Evolutionary conservation across 306 rosid genomes (phyloP).

Genomic region (Castanea sativa): DNA sequence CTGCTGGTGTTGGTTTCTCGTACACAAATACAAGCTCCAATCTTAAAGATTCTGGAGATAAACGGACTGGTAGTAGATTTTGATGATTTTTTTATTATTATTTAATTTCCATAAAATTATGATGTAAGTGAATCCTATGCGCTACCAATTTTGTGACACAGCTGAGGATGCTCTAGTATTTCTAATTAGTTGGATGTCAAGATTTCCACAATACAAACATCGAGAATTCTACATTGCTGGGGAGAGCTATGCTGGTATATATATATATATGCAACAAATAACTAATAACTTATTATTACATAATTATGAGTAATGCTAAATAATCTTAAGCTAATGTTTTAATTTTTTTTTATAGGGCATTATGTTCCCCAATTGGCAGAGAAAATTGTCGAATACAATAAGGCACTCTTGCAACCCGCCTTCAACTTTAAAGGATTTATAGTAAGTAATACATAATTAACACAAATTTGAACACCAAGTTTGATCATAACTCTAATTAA

Average conservation of each 20-base stretch:
- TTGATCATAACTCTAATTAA: neutral
- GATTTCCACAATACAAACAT: slow-evolving; percentile 69
- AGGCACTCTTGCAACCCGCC: slow-evolving; percentile 41
- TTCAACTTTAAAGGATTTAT: slow-evolving; percentile 71
- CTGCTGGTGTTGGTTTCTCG: slow-evolving; percentile 93
- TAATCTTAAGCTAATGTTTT: neutral
- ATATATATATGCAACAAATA: neutral
- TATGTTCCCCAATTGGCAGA: slow-evolving; percentile 84
- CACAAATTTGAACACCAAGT: neutral
- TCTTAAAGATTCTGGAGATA: slow-evolving; percentile 68
- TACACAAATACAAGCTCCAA: slow-evolving; percentile 76
- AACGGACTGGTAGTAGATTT: slow-evolving; percentile 52
- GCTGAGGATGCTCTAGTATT: slow-evolving; percentile 76
- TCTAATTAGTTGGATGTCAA: slow-evolving; percentile 62
- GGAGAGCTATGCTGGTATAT: slow-evolving; percentile 83
- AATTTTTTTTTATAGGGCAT: slow-evolving; percentile 47
- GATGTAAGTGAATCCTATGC: neutral
- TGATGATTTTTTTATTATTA: neutral
- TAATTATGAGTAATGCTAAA: neutral
- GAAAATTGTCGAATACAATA: slow-evolving; percentile 55
- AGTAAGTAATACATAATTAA: slow-evolving; percentile 33
- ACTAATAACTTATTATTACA: neutral
- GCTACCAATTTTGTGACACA: slow-evolving; percentile 28
- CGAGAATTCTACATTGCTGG: slow-evolving; percentile 84
- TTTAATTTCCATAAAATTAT: neutral